phyloP scores from a whole-genome alignment of 192 early-diverging fungal species.

The Thamnidium elegans region DNA sequence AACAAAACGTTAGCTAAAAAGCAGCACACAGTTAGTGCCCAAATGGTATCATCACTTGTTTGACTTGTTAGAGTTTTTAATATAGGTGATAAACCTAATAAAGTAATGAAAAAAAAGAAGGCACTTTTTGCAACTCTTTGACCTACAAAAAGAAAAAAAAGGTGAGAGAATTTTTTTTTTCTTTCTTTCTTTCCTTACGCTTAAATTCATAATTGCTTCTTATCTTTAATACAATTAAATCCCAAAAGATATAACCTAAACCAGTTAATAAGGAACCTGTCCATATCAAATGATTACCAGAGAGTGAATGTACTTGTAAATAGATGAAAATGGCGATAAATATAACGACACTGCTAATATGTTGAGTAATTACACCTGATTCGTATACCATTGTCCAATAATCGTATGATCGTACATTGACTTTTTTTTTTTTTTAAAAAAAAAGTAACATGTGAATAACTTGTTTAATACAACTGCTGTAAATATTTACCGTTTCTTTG shows the following conservation, averaged over 20 bases:
- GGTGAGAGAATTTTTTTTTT: too few species aligned
- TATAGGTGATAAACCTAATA: conserved; percentile 86
- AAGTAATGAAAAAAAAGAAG: conserved; percentile 67
- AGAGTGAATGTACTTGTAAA: conserved; percentile 56
- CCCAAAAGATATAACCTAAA: conserved; percentile 73
- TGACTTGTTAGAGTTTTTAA: conserved; percentile 87
- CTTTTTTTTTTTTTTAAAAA: conserved; percentile 38
- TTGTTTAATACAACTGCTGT: neutral
- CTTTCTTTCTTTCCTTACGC: conserved; percentile 14
- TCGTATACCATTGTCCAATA: conserved; percentile 79
- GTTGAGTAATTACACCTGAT: conserved; percentile 78
- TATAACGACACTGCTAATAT: conserved; percentile 78
- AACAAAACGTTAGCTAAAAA: conserved; percentile 87
- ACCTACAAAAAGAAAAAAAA: too few species aligned
- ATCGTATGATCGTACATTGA: conserved; percentile 79
- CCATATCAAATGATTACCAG: conserved; percentile 57
- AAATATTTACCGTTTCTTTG: conserved; percentile 74
- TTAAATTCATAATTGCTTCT: conserved; percentile 46
- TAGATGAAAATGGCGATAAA: conserved; percentile 89
- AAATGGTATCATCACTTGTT: conserved; percentile 90
- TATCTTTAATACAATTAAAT: conserved; percentile 46
- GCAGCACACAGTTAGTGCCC: conserved; percentile 81
- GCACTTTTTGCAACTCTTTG: conserved; percentile 59
- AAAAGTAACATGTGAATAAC: conserved; percentile 7
- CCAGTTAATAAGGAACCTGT: conserved; percentile 55